Conservation (phyloP, 1,139 yeast genomes). For the Pichia sp. region DNA sequence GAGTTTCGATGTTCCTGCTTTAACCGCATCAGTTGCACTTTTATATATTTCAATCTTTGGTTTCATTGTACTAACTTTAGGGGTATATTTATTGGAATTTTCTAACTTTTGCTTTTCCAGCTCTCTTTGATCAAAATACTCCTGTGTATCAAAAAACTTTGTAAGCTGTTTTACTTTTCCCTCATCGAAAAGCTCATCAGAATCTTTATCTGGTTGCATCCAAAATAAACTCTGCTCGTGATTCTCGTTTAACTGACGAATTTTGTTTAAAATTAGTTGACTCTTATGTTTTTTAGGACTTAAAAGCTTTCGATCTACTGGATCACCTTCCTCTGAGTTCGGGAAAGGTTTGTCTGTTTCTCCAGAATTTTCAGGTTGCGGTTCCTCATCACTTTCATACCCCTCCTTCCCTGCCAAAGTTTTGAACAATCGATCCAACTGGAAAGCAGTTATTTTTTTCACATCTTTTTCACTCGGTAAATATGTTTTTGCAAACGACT, state of each 20-base stretch:
- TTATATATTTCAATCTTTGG: conserved; percentile 92
- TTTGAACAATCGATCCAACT: conserved; percentile 64
- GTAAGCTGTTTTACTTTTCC: conserved; percentile 58
- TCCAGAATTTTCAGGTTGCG: conserved; percentile 6
- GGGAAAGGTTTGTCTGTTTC: conserved; percentile 5
- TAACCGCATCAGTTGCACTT: conserved; percentile 77
- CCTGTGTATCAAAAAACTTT: conserved; percentile 67
- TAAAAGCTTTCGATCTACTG: neutral
- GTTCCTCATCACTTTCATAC: conserved; percentile 11
- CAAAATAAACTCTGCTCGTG: conserved; percentile 14
- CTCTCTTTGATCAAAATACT: conserved; percentile 83
- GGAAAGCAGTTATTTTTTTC: conserved; percentile 83
- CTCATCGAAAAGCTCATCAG: conserved; percentile 18
- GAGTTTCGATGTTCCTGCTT: conserved; percentile 25
- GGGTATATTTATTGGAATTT: conserved; percentile 56
- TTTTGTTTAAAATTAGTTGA: conserved; percentile 22
- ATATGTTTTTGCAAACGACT: conserved; percentile 69
- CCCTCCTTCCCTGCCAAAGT: conserved; percentile 13
- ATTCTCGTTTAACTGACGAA: conserved; percentile 19
- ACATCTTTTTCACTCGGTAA: conserved; percentile 93
- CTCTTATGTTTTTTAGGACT: conserved; percentile 16
- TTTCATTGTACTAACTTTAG: conserved; percentile 70
- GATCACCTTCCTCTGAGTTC: neutral
- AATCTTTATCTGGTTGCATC: conserved; percentile 4
- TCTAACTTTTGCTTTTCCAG: conserved; percentile 53